phyloP scores from a whole-genome alignment of 179 eudicot genomes.

The Carnegiea gigantea region DNA sequence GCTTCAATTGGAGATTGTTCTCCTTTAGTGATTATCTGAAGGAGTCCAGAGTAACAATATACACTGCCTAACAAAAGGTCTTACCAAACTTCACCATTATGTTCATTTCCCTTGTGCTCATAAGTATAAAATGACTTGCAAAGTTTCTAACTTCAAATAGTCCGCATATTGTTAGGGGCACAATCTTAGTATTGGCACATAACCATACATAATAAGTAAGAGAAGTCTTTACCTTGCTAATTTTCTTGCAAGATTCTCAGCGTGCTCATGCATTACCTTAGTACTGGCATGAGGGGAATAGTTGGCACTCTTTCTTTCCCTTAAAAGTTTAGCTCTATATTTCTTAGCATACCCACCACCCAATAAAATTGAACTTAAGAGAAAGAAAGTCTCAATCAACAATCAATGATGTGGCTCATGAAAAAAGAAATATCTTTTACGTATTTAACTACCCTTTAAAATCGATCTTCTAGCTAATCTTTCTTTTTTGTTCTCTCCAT shows the following conservation, averaged over 20 bases:
- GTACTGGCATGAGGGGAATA: slow-evolving; percentile 29
- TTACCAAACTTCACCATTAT: not conserved
- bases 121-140: no score
- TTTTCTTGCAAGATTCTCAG: slow-evolving; percentile 62
- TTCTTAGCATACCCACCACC: slow-evolving; percentile 66
- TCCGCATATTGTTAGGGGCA: not conserved
- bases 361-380: not conserved
- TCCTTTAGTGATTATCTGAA: not conserved
- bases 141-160: not conserved
- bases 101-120: not conserved
- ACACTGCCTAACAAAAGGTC: not conserved
- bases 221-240: slow-evolving; percentile 50
- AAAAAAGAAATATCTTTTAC: not conserved
- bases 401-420: not conserved
- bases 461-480: slow-evolving; percentile 65
- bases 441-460: slow-evolving; percentile 64
- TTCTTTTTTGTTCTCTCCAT: slow-evolving; percentile 70
- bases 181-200: not conserved
- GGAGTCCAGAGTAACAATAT: not conserved
- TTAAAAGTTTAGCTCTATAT: slow-evolving; percentile 74
- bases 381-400: not conserved
- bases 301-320: slow-evolving; percentile 55
- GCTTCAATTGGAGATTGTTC: not conserved
- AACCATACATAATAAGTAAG: not conserved
- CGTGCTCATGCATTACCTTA: slow-evolving; percentile 46